These are phyloP conservation scores for Podaxis sp. DNA, from an alignment of 768 basidiomycete genomes.

Conservation along the genomic window DNA sequence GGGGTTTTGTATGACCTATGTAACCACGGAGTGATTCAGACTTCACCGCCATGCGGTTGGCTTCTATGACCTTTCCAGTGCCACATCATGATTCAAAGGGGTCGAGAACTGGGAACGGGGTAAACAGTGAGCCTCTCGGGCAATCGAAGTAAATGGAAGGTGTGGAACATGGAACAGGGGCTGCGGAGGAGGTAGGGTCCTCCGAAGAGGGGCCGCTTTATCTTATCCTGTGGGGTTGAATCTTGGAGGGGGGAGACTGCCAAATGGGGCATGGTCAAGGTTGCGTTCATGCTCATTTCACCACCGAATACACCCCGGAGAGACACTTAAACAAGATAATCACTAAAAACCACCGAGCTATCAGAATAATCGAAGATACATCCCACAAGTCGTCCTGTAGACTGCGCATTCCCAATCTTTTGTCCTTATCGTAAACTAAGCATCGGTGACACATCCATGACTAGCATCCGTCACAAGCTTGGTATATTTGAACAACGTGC, in stretches of 20 bases:
- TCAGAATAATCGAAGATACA: background rate
- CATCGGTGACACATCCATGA: slow-evolving; percentile 88
- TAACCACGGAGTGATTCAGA: too few species aligned
- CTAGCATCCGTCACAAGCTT: slow-evolving; percentile 89
- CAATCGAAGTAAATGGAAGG: too few species aligned
- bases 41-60: too few species aligned
- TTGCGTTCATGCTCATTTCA: background rate
- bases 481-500: slow-evolving; percentile 86
- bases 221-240: background rate
- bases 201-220: too few species aligned
- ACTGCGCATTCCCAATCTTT: background rate
- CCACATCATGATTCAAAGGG: too few species aligned
- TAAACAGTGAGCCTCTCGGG: too few species aligned
- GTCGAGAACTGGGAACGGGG: too few species aligned
- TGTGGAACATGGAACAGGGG: background rate
- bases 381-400: background rate
- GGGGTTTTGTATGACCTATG: too few species aligned
- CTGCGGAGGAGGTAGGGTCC: background rate
- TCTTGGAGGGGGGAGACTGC: background rate
- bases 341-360: background rate
- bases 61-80: too few species aligned
- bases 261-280: background rate
- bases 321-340: background rate
- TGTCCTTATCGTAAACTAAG: slow-evolving; percentile 27
- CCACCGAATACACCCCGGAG: background rate